Base-by-base conservation (phyloP, 2,329 filamentous ascomycete genomes). In the Aspergillus piperis region DNA sequence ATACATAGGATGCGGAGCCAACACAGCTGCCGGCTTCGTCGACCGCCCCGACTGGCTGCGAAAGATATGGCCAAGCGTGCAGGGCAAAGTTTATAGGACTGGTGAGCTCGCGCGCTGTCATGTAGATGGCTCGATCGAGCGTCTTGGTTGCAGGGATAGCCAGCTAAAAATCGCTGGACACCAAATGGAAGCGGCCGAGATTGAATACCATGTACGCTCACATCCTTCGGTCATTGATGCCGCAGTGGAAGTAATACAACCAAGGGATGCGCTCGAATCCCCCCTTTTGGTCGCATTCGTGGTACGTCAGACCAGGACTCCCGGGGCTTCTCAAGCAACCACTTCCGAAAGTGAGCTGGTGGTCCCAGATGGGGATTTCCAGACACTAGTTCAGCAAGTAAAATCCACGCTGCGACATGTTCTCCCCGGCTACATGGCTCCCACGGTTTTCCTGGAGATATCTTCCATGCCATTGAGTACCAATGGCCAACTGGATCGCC, bases 1-100 rank as follows among this genome's bases (percentile, higher is more conserved):
- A 8, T 54, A 54, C 5, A 72, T 86, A 11, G 80, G 81, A 39
- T 81, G 86, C 61, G n/a, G 38, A 6, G 25, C 23, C 11, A 27
- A 17, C 21, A 15, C 23, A 11, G 17, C 30, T 4, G 32, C 8
- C 32, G 32, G 10, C 32, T 36, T 36, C 32, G 3, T 36, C 10
- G 32, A 13, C 13, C 32, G 10, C 32, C 32, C 8, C 4, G 10
- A 10, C 32, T 36, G 32, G 32, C 27, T 11, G 8, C 48, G 19
- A 13, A 38, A 15, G 13, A 4, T 38, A 10, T 30, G 30, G 13
- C n/a, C 48, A 19, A 23, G 19, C 7, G 21, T 13, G 30, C 11
- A 27, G 48, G 48, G n/a, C 11, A 10, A 15, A 15, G 13, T 38
- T 10, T 51, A 51, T 15, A 51, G 15, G n/a, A 51, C 48, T 7